Conservation (phyloP, 306 rosid species). For the Chamaecrista fasciculata region DNA sequence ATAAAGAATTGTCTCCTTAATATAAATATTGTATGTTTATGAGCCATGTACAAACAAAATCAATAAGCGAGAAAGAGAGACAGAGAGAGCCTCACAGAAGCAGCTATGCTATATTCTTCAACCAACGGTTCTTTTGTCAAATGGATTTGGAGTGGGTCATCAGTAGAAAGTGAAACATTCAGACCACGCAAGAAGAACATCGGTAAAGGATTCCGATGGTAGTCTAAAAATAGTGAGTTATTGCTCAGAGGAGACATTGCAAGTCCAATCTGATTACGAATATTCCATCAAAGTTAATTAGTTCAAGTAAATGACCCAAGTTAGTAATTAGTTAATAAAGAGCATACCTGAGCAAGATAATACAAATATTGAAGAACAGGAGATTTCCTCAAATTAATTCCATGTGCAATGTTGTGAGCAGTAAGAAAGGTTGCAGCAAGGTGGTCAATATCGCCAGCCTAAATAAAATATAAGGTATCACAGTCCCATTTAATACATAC, state of each 20-base stretch:
- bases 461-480: slow-evolving; percentile 34
- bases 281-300: not conserved
- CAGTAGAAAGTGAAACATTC: slow-evolving; percentile 96
- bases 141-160: slow-evolving; percentile 99
- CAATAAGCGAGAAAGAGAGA: not conserved
- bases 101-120: slow-evolving; percentile 98
- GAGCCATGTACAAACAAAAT: not conserved
- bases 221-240: slow-evolving; percentile 90
- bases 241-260: slow-evolving; percentile 99
- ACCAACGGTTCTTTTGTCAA: slow-evolving; percentile 96
- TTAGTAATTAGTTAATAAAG: slow-evolving; percentile 13
- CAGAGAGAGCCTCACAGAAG: slow-evolving; percentile 73
- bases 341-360: slow-evolving; percentile 75
- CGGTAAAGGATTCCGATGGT: slow-evolving; percentile 95
- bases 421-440: slow-evolving; percentile 78
- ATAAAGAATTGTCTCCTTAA: slow-evolving; percentile 4
- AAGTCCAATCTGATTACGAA: slow-evolving; percentile 70
- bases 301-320: slow-evolving; percentile 19
- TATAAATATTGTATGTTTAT: slow-evolving; percentile 5
- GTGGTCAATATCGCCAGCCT: slow-evolving; percentile 84
- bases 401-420: slow-evolving; percentile 60
- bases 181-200: slow-evolving; percentile 87
- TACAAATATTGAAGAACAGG: slow-evolving; percentile 72
- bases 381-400: slow-evolving; percentile 71
- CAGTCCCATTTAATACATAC: slow-evolving; percentile 1